Percentiles rank a stretch among this genome's conserved stretches.
Conservation (phyloP, 1,284 basidiomycete genomes). For the Pisolithus thermaeus region DNA sequence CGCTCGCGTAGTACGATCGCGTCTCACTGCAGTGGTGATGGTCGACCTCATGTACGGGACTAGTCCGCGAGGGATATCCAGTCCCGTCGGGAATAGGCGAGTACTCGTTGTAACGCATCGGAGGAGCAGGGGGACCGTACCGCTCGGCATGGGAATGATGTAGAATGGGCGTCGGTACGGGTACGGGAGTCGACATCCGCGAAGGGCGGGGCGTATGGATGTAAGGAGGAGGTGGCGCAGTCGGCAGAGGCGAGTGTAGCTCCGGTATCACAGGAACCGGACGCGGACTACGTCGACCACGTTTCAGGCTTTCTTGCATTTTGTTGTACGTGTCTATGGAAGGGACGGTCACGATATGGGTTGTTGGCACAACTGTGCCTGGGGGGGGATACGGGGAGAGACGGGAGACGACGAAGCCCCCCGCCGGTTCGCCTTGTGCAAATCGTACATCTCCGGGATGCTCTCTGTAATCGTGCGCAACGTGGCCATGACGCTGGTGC, state of each 20-base stretch:
- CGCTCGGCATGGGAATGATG: conserved; percentile 2
- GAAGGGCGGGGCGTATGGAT: conserved; percentile 10
- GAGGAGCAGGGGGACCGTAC: background rate
- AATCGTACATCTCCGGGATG: conserved; percentile 12
- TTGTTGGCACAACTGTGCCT: conserved; percentile 20
- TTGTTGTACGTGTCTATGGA: conserved; percentile 14
- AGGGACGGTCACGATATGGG: conserved; percentile 14
- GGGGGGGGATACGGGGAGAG: conserved; percentile 21
- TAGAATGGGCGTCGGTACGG: conserved; percentile 11
- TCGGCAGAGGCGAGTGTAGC: conserved; percentile 11
- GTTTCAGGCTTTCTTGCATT: background rate
- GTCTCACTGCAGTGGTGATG: background rate
- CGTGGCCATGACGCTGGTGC: background rate
- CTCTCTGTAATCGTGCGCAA: background rate
- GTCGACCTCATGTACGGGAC: background rate
- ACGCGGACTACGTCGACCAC: background rate
- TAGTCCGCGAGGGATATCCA: background rate
- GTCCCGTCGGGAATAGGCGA: background rate
- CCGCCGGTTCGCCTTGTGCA: conserved; percentile 8
- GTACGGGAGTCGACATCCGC: conserved; percentile 7
- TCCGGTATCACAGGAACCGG: conserved; percentile 9
- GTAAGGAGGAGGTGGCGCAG: conserved; percentile 7
- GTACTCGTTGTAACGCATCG: background rate
- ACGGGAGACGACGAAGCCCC: conserved; percentile 4
- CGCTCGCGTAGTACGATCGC: background rate